A percentile compares a stretch with the other conserved stretches of the same genome.
These are phyloP conservation scores for Aristolochia fimbriata DNA, from an alignment of 164 flowering plant genomes.

Conservation along the genomic window DNA sequence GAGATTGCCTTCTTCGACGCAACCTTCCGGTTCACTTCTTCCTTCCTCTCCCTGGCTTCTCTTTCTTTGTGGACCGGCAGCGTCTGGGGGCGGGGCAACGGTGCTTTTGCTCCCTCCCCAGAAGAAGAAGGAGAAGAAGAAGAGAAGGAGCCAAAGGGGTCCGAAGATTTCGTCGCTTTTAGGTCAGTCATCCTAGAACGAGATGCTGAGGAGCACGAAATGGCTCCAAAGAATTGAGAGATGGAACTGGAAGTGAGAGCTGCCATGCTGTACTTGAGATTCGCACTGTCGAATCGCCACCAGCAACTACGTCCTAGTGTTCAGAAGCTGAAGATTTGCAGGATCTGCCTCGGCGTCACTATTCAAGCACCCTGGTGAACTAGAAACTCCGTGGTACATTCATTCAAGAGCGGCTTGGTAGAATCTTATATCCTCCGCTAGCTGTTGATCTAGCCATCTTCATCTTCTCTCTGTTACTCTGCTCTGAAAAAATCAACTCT, in stretches of 20 bases:
- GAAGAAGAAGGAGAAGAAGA: neutral
- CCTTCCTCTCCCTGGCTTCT: constrained; percentile 44
- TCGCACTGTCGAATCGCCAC: too few species aligned
- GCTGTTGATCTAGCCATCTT: too few species aligned
- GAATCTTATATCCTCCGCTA: too few species aligned
- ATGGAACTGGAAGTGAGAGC: neutral
- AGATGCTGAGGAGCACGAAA: neutral
- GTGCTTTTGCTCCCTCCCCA: neutral
- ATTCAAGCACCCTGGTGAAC: too few species aligned
- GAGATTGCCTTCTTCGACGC: constrained; percentile 88
- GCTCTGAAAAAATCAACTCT: too few species aligned
- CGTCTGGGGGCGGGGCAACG: neutral
- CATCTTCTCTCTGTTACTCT: too few species aligned
- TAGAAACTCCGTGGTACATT: too few species aligned
- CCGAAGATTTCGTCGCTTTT: neutral
- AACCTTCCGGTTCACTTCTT: constrained; percentile 63
- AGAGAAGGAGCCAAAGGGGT: neutral
- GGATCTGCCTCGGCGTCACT: too few species aligned
- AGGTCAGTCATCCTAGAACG: neutral
- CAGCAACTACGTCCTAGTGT: too few species aligned
- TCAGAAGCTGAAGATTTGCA: too few species aligned
- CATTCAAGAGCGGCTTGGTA: too few species aligned
- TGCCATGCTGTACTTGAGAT: neutral
- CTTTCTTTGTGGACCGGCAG: constrained; percentile 1
- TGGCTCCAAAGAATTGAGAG: neutral